Evolutionary conservation across 495 filamentous ascomycete genomes (phyloP).

Genomic region (Penicillium samsonianum): DNA sequence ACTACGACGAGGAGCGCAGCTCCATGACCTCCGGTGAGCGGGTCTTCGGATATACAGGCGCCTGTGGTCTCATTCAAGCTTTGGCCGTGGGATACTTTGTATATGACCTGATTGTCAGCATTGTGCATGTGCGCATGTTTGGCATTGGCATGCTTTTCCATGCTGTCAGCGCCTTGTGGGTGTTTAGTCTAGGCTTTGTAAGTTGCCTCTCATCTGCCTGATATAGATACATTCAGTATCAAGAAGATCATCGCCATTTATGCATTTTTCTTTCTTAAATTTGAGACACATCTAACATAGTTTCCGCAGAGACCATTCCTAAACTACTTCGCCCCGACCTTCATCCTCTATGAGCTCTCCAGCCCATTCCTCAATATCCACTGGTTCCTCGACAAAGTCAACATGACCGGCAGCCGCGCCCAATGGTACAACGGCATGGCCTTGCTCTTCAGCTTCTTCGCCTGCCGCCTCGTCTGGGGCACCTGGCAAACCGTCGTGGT

Average conservation of each 20-base stretch:
- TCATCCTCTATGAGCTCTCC: constrained; percentile 98
- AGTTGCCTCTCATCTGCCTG: constrained; percentile 40
- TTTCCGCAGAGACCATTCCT: constrained; percentile 76
- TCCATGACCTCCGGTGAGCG: constrained; percentile 71
- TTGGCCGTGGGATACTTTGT: constrained; percentile 93
- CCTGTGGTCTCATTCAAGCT: constrained; percentile 77
- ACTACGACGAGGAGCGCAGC: constrained; percentile 70
- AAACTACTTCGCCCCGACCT: constrained; percentile 86
- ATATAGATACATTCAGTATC: background rate
- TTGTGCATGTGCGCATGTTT: constrained; percentile 73
- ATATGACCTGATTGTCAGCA: constrained; percentile 83
- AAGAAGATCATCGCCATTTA: background rate
- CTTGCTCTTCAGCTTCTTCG: constrained; percentile 70
- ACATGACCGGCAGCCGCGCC: constrained; percentile 78
- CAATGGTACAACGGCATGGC: constrained; percentile 88
- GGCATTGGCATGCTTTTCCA: constrained; percentile 88
- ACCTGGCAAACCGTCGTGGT: constrained; percentile 76
- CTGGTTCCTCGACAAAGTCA: constrained; percentile 98
- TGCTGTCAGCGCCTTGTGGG: constrained; percentile 77
- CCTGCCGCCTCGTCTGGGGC: constrained; percentile 88
- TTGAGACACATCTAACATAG: background rate
- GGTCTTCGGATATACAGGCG: constrained; percentile 88
- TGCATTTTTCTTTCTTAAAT: background rate
- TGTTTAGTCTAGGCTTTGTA: constrained; percentile 92
- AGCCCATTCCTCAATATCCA: constrained; percentile 94